phyloP scores from a whole-genome alignment of 1,139 yeast genomes.

The Sugiyamaella paludigena region DNA sequence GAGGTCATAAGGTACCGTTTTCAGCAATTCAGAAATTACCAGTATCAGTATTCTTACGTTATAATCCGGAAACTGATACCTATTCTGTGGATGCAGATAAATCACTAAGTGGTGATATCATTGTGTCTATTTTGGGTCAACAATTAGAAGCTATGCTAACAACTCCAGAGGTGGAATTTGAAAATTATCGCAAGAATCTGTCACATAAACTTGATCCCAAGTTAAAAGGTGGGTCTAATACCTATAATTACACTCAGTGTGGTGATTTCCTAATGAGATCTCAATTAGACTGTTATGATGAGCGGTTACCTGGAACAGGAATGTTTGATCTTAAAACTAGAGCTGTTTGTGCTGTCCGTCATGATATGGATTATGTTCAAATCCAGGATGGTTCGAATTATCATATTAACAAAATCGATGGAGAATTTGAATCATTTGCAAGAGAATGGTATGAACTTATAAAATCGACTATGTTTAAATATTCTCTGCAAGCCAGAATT shows the following conservation, averaged over 20 bases:
- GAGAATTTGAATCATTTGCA: slow-evolving; percentile 73
- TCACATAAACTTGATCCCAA: slow-evolving; percentile 14
- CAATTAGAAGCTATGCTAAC: slow-evolving; percentile 74
- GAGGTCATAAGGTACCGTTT: slow-evolving; percentile 31
- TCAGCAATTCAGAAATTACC: slow-evolving; percentile 44
- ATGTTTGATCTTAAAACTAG: slow-evolving; percentile 90
- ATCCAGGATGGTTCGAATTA: slow-evolving; percentile 58
- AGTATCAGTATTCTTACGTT: slow-evolving; percentile 44
- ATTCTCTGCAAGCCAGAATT: slow-evolving; percentile 85
- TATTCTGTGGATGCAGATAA: slow-evolving; percentile 73
- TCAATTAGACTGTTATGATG: slow-evolving; percentile 82
- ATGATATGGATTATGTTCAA: slow-evolving; percentile 67
- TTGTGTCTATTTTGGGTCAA: slow-evolving; percentile 77
- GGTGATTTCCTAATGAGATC: slow-evolving; percentile 80
- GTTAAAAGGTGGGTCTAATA: slow-evolving; percentile 5
- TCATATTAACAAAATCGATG: slow-evolving; percentile 58
- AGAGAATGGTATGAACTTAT: slow-evolving; percentile 76
- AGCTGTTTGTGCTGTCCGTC: slow-evolving; percentile 82
- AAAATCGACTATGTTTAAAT: slow-evolving; percentile 74
- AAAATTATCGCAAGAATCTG: slow-evolving; percentile 31
- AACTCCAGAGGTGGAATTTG: slow-evolving; percentile 50
- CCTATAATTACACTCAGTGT: slow-evolving; percentile 69
- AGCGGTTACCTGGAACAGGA: slow-evolving; percentile 82
- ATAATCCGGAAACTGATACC: slow-evolving; percentile 38
- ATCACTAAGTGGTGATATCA: slow-evolving; percentile 63